These are phyloP conservation scores for Cetraspora pellucida DNA, from an alignment of 192 early-diverging fungal genomes.

Conservation along the genomic window DNA sequence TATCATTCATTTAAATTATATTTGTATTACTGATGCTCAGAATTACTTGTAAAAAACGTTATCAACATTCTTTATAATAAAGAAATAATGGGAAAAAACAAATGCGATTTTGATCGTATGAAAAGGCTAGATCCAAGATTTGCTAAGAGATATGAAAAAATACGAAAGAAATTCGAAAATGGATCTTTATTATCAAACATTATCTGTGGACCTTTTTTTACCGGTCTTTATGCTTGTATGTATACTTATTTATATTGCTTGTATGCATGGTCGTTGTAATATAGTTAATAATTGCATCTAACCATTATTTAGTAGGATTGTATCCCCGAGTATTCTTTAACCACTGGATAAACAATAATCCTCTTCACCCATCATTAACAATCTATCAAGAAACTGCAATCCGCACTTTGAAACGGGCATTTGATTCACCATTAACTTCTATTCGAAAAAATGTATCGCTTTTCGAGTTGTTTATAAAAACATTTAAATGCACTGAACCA, in stretches of 20 bases:
- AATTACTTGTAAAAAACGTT: too few relatives aligned
- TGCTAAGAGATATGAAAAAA: neutral
- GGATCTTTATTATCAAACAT: neutral
- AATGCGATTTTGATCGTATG: too few relatives aligned
- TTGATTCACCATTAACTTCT: neutral
- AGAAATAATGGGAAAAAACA: too few relatives aligned
- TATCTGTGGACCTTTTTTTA: neutral
- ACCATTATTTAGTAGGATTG: neutral
- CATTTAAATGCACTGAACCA: neutral
- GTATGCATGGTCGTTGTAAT: neutral
- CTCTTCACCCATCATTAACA: neutral
- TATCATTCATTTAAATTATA: too few relatives aligned
- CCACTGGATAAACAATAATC: neutral
- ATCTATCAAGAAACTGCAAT: slow-evolving; percentile 10
- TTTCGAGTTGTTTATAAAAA: neutral
- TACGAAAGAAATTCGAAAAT: slow-evolving; percentile 3
- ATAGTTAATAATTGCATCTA: neutral
- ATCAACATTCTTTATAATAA: too few relatives aligned
- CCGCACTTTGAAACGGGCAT: neutral
- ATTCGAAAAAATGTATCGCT: neutral
- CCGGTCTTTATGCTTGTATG: neutral
- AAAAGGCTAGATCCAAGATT: too few relatives aligned
- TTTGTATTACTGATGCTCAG: too few relatives aligned
- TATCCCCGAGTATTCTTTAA: slow-evolving; percentile 12
- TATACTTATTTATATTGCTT: neutral